Base-by-base conservation (phyloP, 768 basidiomycete species). In the Mycena vulgaris region DNA sequence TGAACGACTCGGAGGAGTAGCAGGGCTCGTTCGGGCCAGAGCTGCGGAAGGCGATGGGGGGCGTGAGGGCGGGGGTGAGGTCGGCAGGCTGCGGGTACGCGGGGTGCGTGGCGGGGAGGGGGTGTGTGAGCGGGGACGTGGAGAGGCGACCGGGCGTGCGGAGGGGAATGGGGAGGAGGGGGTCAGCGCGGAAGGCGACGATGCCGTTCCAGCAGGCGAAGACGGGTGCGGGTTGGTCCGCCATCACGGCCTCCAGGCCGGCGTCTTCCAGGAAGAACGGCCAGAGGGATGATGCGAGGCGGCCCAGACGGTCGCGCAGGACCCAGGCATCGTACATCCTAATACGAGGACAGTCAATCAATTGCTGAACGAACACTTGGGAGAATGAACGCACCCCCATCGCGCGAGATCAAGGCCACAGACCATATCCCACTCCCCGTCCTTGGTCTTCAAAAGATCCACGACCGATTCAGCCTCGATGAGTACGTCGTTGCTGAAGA, bases 191-290 rank as follows among this genome's bases (percentile, higher is more conserved):
- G 68, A 85, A 79, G 10, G 78, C 79, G 51, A 78, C 78, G 69
- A 85, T 82, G 33, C 84, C 85, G 58, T 85, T 85, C 84, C 84
- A 86, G 73, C 84, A 85, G 0, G 82, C 65, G 61, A 83, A 82
- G 3, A 84, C 85, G 14, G 84, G 83, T 1, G 78, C 84, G 13
- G 85, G 82, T 14, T 80, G 78, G 31, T 81, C 84, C 5, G 7
- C n/a, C 47, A 48, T 48, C 6, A 48, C 23, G 9, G 47, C 47
- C 8, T 17, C n/a, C 4, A 79, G 77, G 69, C 80, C 14, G 19
- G 76, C 78, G 2, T 76, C 66, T 52, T 86, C 83, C 51, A 84
- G 77, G 66, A 85, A 81, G 68, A 82, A 85, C 0, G 84, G 84
- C 83, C 83, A 80, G 56, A 70, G 65, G 28, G 63, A 52, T 8